Percentiles rank a stretch among this genome's conserved stretches.
These are phyloP conservation scores for Magnusiomyces tetraspermus DNA, from an alignment of 1,139 yeast genomes.

Conservation along the genomic window DNA sequence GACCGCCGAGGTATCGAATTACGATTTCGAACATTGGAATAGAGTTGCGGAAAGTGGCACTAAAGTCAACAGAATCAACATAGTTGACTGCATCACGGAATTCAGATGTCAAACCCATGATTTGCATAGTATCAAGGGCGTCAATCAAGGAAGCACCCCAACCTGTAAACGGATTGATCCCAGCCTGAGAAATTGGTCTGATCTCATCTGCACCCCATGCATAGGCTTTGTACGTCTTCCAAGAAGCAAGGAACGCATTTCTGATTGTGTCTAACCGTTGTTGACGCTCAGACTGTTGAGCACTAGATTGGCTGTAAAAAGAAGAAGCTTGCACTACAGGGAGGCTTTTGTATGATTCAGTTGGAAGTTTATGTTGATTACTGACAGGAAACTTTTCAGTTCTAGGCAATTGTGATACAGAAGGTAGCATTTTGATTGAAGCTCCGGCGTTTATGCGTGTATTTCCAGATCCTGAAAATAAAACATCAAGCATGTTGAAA, in stretches of 20 bases:
- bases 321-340: conserved; percentile 10
- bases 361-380: conserved; percentile 13
- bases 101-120: conserved; percentile 52
- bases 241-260: conserved; percentile 45
- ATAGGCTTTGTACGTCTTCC: conserved; percentile 48
- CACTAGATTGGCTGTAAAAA: conserved; percentile 2
- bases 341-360: conserved; percentile 1
- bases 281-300: conserved; percentile 2
- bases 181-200: conserved; percentile 31
- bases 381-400: conserved; percentile 21
- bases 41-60: conserved; percentile 32
- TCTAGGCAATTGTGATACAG: conserved; percentile 18
- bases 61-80: conserved; percentile 47
- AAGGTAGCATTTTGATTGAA: conserved; percentile 6
- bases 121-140: conserved; percentile 55
- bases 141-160: conserved; percentile 53
- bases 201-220: conserved; percentile 67
- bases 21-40: conserved; percentile 68
- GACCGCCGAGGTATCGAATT: conserved; percentile 63
- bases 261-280: conserved; percentile 40
- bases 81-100: conserved; percentile 44
- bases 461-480: conserved; percentile 9
- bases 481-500: conserved; percentile 10
- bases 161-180: conserved; percentile 37
- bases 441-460: conserved; percentile 10